Base-by-base conservation (phyloP, 129 eudicot genomes). In the Chrysanthemum seticuspe region DNA sequence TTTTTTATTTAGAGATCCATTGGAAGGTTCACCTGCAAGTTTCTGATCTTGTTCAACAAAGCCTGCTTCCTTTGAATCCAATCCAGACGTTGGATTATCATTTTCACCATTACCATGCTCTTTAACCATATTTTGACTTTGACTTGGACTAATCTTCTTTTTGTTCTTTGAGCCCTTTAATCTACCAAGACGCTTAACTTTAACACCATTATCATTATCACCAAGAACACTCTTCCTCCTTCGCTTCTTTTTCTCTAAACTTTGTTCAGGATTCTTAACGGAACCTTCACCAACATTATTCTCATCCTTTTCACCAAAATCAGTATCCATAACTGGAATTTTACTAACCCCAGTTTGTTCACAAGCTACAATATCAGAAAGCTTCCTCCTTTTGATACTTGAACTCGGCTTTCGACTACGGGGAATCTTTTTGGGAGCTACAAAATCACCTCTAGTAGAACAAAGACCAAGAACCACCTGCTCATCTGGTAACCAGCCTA, bases 391-490 rank as follows among this genome's bases (percentile, higher is more conserved):
- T 53, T 70, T 78, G 68, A 10, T 2, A n/a, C 27, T 65, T 21
- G 15, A 1, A 21, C 25, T n/a, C 10, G 13, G 10, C 5, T 14
- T 18, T 18, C 2, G 47, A 40, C 47, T 0, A 40, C 2, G 10
- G 47, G 47, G 10, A 1, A 1, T 40, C 47, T 10, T 72, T 5
- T 74, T 15, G 21, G 6, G 7, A 14, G 49, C 21, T 7, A 2
- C 12, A 9, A 47, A 23, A 13, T 21, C 31, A 62, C 13, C 62
- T 11, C 27, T 27, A 14, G 4, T 67, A 6, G 45, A 71, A 71
- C 29, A 73, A 72, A 78, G 15, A 71, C 77, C 82, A 71, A 64
- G 61, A 78, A 78, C 77, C 65, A 71, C 12, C 29, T 8, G 27
- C 54, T 67, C 65, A 14, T 47, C 77, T 6, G 16, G 5, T 45